Evolutionary conservation across 192 early-diverging fungal genomes (phyloP).

Genomic region (Coemansia sp.): DNA sequence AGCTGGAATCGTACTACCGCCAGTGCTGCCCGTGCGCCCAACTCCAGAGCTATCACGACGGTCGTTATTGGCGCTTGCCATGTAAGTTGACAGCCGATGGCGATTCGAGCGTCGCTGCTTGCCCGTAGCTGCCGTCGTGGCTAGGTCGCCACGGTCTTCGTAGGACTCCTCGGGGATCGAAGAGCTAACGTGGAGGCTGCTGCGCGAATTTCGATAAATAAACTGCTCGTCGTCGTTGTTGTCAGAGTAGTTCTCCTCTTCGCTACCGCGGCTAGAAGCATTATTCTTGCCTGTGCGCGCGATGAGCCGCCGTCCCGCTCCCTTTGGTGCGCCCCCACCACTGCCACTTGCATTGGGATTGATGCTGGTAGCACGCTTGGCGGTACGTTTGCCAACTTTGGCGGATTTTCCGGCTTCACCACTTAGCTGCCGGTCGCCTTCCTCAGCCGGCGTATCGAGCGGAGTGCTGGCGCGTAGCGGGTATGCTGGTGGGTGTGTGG

Average conservation of each 20-base stretch:
- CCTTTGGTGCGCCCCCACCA: constrained; percentile 24
- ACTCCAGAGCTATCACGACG: constrained; percentile 43
- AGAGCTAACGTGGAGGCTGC: constrained; percentile 50
- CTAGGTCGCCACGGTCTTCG: constrained; percentile 33
- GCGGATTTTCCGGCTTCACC: constrained; percentile 29
- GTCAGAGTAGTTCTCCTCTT: constrained; percentile 44
- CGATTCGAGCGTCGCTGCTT: constrained; percentile 44
- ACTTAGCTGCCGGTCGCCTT: constrained; percentile 50
- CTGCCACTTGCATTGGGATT: constrained; percentile 16
- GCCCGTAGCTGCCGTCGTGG: constrained; percentile 7
- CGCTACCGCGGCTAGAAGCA: constrained; percentile 50
- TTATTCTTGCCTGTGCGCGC: constrained; percentile 29
- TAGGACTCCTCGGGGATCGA: constrained; percentile 49
- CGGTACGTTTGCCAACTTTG: constrained; percentile 11
- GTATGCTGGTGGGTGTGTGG: not conserved
- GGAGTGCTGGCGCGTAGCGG: constrained; percentile 35
- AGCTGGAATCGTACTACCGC: constrained; percentile 19
- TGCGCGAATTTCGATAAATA: constrained; percentile 57
- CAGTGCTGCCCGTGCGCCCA: constrained; percentile 19
- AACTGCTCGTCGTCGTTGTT: constrained; percentile 49
- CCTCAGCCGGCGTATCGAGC: constrained; percentile 43
- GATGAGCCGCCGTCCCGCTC: constrained; percentile 29
- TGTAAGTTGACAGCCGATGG: constrained; percentile 47
- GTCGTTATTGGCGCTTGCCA: constrained; percentile 29
- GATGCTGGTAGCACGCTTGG: constrained; percentile 15